Evolutionary conservation across 257 asterid species (phyloP), one percentile per base, ranked within the genome.

Genomic region (Thymus mandschuricus): DNA sequence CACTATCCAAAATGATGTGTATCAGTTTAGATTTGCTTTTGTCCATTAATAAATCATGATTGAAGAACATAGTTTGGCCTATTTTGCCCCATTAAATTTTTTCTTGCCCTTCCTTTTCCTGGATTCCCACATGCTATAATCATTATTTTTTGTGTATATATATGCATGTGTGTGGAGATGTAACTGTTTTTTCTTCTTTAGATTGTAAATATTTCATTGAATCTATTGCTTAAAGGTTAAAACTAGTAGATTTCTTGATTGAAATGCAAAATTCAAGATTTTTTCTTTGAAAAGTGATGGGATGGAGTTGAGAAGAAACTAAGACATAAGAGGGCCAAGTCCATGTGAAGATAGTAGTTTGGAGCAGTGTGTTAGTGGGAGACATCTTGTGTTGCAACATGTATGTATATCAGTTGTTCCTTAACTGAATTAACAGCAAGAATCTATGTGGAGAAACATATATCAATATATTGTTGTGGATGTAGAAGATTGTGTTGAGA

Each of bases 341-440:
- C 70, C 79, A 75, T 73, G 75, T 72, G 79, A 33, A 50, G 60
- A 38, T 38, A 38, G 21, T 38, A 7, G 4, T 38, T 38, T 38
- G 41, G 7, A 41, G 61, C n/a, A 60, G 73, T 61, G 59, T 74
- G 50, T 51, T 65, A 63, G 80, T 74, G 84, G 91, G 77, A 80
- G 72, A 76, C 86, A 84, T 74, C 80, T 64, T 74, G 73, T 60
- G 74, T 71, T 59, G 66, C 50, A 66, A 46, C 57, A 63, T 52
- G 49, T 61, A 38, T 43, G 62, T 71, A 75, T 12, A 28, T 69
- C 21, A 44, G 40, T 52, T 31, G 34, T 61, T 51, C 54, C 49
- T 75, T 69, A 76, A 69, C 75, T 44, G 67, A 61, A 69, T 34
- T 69, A 63, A 70, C 69, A 63, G 44, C 56, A 70, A 76, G 27